phyloP scores from a whole-genome alignment of 305 asterid species.

The Fraxinus ornus region DNA sequence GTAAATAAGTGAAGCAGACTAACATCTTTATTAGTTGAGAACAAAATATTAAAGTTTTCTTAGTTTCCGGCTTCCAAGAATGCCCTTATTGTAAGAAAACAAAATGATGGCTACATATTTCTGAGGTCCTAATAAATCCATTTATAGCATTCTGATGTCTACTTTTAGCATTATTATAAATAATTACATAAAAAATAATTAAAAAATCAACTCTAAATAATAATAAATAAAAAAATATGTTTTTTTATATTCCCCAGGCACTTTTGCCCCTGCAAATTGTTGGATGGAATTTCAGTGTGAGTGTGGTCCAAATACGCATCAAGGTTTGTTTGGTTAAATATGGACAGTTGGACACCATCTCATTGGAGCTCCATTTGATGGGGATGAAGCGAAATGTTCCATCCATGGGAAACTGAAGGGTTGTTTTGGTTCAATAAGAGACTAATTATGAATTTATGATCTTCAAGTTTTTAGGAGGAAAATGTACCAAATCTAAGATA shows the following conservation, averaged over 20 bases:
- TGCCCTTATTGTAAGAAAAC: not conserved
- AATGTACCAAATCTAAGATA: conserved; percentile 3
- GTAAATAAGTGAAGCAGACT: not conserved
- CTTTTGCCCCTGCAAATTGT: not conserved
- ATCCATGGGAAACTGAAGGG: not conserved
- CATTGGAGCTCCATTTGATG: not conserved
- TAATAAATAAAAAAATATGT: not conserved
- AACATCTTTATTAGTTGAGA: not conserved
- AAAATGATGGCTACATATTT: not conserved
- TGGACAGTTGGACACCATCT: not conserved
- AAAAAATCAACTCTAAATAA: not conserved
- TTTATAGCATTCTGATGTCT: not conserved
- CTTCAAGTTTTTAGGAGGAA: not conserved
- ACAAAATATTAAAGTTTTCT: not conserved
- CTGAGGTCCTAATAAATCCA: not conserved
- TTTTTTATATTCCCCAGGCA: not conserved
- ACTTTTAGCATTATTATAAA: not conserved
- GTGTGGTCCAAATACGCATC: not conserved
- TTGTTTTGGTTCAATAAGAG: not conserved
- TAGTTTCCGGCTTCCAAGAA: not conserved
- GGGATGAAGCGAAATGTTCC: not conserved
- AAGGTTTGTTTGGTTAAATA: not conserved
- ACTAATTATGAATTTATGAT: not conserved
- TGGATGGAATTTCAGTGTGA: not conserved
- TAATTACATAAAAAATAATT: not conserved